A percentile compares a stretch with the other conserved stretches of the same genome.
Evolutionary conservation across 495 filamentous ascomycete genomes (phyloP).

Genomic region (Viridothelium virens): DNA sequence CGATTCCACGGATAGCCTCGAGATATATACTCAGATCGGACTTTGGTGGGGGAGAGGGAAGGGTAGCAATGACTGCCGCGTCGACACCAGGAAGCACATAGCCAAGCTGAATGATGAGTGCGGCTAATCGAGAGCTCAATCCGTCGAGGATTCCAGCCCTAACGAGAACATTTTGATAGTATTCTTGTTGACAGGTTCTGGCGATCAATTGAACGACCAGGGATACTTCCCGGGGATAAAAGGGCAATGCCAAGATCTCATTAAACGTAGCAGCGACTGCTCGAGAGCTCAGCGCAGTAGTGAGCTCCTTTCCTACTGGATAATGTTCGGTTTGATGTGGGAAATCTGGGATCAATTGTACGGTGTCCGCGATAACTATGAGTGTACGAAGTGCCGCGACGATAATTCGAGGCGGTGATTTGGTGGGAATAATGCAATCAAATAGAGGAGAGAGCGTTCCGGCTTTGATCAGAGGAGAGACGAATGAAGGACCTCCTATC

Average conservation of each 20-base stretch:
- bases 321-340: conserved; percentile 31
- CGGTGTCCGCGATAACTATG: conserved; percentile 55
- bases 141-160: conserved; percentile 68
- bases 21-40: conserved; percentile 62
- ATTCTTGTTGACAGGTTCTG: conserved; percentile 58
- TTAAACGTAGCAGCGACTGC: conserved; percentile 50
- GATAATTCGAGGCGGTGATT: conserved; percentile 56
- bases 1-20: conserved; percentile 72
- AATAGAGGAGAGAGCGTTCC: conserved; percentile 59
- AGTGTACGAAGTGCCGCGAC: conserved; percentile 68
- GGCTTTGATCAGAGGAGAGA: conserved; percentile 62
- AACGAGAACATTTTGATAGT: conserved; percentile 61
- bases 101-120: conserved; percentile 60
- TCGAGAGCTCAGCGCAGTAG: conserved; percentile 59
- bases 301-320: conserved; percentile 15
- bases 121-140: conserved; percentile 67
- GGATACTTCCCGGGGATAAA: conserved; percentile 59
- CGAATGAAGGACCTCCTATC: conserved; percentile 71
- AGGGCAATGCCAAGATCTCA: conserved; percentile 43
- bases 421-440: conserved; percentile 54
- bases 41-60: conserved; percentile 49
- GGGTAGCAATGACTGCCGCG: conserved; percentile 39
- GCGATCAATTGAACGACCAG: conserved; percentile 60
- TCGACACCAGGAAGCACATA: conserved; percentile 53
- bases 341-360: conserved; percentile 3